Percentiles rank a stretch among this genome's conserved stretches.
Evolutionary conservation across 208 protist species (phyloP).

Genomic region (Leishmania major): DNA sequence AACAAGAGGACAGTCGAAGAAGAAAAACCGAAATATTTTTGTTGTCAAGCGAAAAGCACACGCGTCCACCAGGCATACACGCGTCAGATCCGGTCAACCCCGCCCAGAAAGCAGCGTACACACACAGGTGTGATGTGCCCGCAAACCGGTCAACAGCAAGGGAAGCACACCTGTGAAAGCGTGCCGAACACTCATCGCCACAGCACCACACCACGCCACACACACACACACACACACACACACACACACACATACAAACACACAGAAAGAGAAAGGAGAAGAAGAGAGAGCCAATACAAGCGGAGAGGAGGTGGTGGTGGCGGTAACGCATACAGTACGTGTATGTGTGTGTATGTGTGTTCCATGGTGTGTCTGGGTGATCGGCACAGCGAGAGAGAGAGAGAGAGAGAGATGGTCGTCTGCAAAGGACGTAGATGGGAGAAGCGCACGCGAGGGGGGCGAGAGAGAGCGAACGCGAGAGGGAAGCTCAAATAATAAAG

Average conservation of each 20-base stretch:
- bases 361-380: not conserved
- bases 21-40: not conserved
- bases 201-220: not conserved
- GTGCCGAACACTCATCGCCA: not conserved
- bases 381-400: not conserved
- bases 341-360: no score
- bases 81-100: not conserved
- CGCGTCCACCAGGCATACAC: not conserved
- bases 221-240: not conserved
- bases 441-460: slow-evolving; percentile 2
- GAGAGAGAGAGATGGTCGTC: not conserved
- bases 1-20: not conserved
- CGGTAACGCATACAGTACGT: not conserved
- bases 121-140: not conserved
- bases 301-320: not conserved
- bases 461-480: slow-evolving; percentile 11
- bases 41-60: no score
- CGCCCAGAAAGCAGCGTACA: not conserved
- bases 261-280: not conserved
- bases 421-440: slow-evolving; percentile 16
- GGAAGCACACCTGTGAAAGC: not conserved
- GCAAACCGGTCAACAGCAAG: not conserved
- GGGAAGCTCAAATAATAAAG: not conserved
- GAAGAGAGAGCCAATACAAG: not conserved
- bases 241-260: no score